Evolutionary conservation across 768 basidiomycete genomes (phyloP).

Genomic region (Boletus rex-veris): DNA sequence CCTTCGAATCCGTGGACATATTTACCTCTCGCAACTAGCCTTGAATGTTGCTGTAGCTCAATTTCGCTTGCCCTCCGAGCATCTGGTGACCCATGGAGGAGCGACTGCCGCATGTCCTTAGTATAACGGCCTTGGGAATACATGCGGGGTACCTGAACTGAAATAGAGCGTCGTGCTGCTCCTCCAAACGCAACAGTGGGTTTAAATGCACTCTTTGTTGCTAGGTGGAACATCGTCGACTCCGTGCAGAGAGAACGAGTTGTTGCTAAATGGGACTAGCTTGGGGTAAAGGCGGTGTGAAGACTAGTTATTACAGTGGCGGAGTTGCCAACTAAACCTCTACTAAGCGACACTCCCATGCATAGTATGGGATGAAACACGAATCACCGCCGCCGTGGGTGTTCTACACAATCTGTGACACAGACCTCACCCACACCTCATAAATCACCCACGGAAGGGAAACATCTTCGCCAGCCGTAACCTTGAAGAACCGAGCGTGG

Average conservation of each 20-base stretch:
- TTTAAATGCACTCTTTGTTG: conserved; percentile 15
- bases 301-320: conserved; percentile 2
- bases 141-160: conserved; percentile 52
- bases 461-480: conserved; percentile 25
- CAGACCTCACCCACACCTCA: conserved; percentile 39
- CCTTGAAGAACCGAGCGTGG: conserved; percentile 30
- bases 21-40: conserved; percentile 88
- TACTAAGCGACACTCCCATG: background rate
- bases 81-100: conserved; percentile 92
- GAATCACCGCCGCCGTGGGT: background rate
- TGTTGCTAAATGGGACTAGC: conserved; percentile 1
- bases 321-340: conserved; percentile 15
- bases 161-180: conserved; percentile 46
- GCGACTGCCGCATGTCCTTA: conserved; percentile 48
- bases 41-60: conserved; percentile 78
- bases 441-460: conserved; percentile 35
- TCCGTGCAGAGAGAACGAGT: background rate
- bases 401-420: conserved; percentile 8
- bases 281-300: conserved; percentile 3
- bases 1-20: conserved; percentile 90
- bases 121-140: conserved; percentile 23
- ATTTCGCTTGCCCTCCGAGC: conserved; percentile 81
- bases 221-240: conserved; percentile 22
- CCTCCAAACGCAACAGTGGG: conserved; percentile 15
- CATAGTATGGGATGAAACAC: background rate